phyloP scores from a whole-genome alignment of 495 filamentous ascomycete genomes.

The Penicillium nucicola region DNA sequence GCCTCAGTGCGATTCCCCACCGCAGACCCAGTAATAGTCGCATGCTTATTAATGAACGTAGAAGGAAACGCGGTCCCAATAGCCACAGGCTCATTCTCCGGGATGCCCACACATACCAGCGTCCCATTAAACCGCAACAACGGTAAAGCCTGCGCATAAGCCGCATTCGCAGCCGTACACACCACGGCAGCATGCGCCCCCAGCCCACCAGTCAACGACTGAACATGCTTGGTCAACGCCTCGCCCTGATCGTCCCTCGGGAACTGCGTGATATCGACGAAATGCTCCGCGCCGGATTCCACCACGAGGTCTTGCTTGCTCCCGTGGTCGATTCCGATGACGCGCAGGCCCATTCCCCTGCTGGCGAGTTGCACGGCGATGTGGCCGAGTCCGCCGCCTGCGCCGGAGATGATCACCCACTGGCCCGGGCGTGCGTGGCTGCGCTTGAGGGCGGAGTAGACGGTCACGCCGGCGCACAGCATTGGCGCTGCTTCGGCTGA shows the following conservation, averaged over 20 bases:
- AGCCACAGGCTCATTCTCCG: constrained; percentile 55
- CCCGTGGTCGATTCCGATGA: constrained; percentile 67
- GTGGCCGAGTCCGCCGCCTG: constrained; percentile 66
- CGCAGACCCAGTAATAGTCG: constrained; percentile 57
- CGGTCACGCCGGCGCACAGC: constrained; percentile 60
- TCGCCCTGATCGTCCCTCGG: constrained; percentile 43
- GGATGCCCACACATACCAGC: constrained; percentile 65
- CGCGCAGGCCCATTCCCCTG: constrained; percentile 61
- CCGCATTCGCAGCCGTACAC: constrained; percentile 60
- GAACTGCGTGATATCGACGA: constrained; percentile 62
- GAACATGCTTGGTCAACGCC: constrained; percentile 52
- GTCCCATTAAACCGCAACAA: constrained; percentile 64
- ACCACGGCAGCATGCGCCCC: constrained; percentile 65
- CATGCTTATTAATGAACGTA: constrained; percentile 48
- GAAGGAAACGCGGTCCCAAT: constrained; percentile 56
- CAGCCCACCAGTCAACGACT: constrained; percentile 55
- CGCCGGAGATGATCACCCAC: constrained; percentile 64
- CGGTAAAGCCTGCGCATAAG: constrained; percentile 57
- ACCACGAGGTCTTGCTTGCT: constrained; percentile 59
- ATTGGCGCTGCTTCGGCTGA: constrained; percentile 62
- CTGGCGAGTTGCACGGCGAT: constrained; percentile 62
- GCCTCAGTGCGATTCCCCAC: constrained; percentile 66
- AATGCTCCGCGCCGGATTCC: constrained; percentile 62
- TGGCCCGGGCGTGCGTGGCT: constrained; percentile 56
- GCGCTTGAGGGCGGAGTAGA: constrained; percentile 57